phyloP scores from a whole-genome alignment of 208 protist species.

The Lotmaria passim region DNA sequence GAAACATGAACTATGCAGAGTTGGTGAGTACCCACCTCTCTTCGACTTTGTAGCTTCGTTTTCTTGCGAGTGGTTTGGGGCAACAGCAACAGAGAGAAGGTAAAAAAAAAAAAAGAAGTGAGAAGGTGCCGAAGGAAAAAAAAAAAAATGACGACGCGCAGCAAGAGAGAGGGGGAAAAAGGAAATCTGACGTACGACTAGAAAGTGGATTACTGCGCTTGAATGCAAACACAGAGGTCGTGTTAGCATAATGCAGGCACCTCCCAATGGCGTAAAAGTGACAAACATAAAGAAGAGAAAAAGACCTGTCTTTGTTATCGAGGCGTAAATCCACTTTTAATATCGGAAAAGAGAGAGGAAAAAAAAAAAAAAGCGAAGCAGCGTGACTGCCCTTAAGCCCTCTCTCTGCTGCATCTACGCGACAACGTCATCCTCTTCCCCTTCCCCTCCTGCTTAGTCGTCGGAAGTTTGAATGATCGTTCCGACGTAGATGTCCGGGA shows the following conservation, averaged over 20 bases:
- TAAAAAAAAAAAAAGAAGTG: conserved; percentile 15
- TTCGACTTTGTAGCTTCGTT: background rate
- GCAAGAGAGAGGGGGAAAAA: background rate
- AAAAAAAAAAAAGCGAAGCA: background rate
- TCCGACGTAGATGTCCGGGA: conserved; percentile 83
- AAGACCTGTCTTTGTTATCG: background rate
- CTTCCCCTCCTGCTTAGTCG: conserved; percentile 35
- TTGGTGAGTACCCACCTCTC: no score
- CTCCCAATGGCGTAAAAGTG: background rate
- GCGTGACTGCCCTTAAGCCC: no score
- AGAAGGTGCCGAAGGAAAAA: conserved; percentile 1
- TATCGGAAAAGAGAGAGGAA: no score
- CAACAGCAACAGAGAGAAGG: background rate
- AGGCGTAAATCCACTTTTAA: background rate
- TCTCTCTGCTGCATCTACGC: background rate
- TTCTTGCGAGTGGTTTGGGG: background rate
- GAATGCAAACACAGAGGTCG: background rate
- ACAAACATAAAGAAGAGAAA: background rate
- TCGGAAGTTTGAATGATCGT: conserved; percentile 71
- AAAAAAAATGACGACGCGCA: background rate
- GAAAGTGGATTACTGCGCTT: background rate
- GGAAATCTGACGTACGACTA: background rate
- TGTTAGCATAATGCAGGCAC: background rate
- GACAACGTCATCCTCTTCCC: no score
- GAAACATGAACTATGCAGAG: conserved; percentile 31